phyloP scores from a whole-genome alignment of 805 yeast genomes.

The Sugiyamaella floridensis region DNA sequence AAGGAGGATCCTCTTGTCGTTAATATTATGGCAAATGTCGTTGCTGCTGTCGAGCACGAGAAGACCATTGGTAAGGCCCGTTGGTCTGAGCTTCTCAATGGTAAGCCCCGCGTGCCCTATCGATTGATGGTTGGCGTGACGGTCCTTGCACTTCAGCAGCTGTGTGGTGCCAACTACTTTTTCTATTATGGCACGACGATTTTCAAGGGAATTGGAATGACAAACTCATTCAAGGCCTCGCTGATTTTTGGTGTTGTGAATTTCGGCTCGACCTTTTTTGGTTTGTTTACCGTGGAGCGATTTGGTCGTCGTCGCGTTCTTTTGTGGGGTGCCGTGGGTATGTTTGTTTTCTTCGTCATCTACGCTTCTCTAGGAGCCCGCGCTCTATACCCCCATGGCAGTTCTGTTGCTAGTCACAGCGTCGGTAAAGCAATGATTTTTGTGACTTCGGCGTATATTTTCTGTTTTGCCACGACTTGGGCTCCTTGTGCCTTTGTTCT shows the following conservation, averaged over 20 bases:
- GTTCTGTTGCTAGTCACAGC: constrained; percentile 26
- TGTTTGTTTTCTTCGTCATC: constrained; percentile 47
- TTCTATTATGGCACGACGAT: constrained; percentile 61
- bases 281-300: constrained; percentile 43
- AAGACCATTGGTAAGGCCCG: constrained; percentile 43
- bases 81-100: constrained; percentile 46
- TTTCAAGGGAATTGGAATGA: constrained; percentile 38
- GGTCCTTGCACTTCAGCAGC: constrained; percentile 50
- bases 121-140: constrained; percentile 37
- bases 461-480: constrained; percentile 51
- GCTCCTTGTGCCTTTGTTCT: constrained; percentile 63
- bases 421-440: constrained; percentile 50
- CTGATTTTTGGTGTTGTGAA: constrained; percentile 49
- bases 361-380: constrained; percentile 43
- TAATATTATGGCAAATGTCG: constrained; percentile 32
- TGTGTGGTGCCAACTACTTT: constrained; percentile 60
- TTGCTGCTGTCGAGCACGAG: constrained; percentile 45
- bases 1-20: constrained; percentile 29
- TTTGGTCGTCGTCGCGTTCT: constrained; percentile 46
- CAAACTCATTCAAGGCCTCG: constrained; percentile 48
- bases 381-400: constrained; percentile 32
- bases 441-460: constrained; percentile 46
- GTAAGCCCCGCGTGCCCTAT: constrained; percentile 41
- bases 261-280: constrained; percentile 44
- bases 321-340: constrained; percentile 41